Percentiles rank a stretch among this genome's conserved stretches.
Evolutionary conservation across 139 green algal species (phyloP).

Genomic region (Astrephomene gubernaculifera): DNA sequence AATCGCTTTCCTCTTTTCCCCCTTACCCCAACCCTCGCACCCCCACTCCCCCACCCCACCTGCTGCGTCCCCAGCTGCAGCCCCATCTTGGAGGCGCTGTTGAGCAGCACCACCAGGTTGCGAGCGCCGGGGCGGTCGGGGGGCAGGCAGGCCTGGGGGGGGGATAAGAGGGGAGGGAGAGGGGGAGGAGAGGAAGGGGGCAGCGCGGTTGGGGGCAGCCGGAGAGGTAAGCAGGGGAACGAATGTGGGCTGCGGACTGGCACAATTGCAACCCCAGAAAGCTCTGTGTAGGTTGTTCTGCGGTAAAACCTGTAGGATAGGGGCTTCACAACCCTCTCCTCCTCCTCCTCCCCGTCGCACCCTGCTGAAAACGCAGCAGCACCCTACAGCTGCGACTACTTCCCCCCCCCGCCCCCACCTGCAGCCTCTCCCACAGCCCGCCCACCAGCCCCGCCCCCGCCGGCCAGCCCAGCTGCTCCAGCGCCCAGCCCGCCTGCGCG

Average conservation of each 20-base stretch:
- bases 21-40: background rate
- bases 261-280: no score
- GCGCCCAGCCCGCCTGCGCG: background rate
- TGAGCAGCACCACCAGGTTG: conserved; percentile 11
- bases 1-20: background rate
- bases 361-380: no score
- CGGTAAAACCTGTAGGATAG: no score
- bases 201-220: no score
- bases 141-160: background rate
- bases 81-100: background rate
- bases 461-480: background rate
- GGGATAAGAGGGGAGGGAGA: background rate
- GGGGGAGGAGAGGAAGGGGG: no score
- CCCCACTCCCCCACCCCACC: background rate
- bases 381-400: no score
- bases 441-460: background rate
- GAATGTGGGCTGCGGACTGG: background rate
- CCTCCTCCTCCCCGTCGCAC: background rate
- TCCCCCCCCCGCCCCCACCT: background rate
- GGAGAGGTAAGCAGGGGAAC: background rate
- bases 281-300: background rate
- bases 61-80: background rate
- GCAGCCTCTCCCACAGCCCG: background rate
- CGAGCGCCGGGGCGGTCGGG: conserved; percentile 1
- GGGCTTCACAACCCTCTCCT: background rate